Conservation (phyloP, 169 alveolate genomes). For the Theileria orientalis region DNA sequence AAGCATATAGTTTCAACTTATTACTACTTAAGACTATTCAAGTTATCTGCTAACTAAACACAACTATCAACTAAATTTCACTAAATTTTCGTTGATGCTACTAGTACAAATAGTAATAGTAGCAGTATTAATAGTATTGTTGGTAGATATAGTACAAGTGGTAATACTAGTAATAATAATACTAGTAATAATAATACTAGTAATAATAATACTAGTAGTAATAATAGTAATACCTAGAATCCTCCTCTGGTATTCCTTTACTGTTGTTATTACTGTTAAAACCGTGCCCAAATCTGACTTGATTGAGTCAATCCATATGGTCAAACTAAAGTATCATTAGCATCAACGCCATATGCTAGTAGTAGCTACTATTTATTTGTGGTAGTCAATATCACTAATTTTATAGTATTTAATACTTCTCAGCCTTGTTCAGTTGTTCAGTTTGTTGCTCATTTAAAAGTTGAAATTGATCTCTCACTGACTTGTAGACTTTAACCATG, state of each 20-base stretch:
- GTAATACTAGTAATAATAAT: too few relatives aligned
- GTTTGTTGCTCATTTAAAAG: slow-evolving; percentile 30
- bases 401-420: slow-evolving; percentile 36
- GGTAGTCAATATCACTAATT: too few relatives aligned
- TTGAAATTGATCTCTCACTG: slow-evolving; percentile 19
- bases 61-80: too few relatives aligned
- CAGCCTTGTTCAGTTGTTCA: slow-evolving; percentile 44
- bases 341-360: background rate
- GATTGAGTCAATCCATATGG: slow-evolving; percentile 48
- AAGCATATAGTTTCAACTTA: too few relatives aligned
- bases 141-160: too few relatives aligned
- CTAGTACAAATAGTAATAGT: too few relatives aligned
- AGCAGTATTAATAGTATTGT: too few relatives aligned
- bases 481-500: slow-evolving; percentile 27
- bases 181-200: too few relatives aligned
- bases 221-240: slow-evolving; percentile 29
- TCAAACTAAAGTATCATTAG: slow-evolving; percentile 6
- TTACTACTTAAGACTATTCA: too few relatives aligned
- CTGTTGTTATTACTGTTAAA: slow-evolving; percentile 12
- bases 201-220: background rate
- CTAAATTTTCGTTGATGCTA: too few relatives aligned
- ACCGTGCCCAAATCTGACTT: slow-evolving; percentile 28
- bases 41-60: too few relatives aligned
- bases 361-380: background rate
- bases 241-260: slow-evolving; percentile 32